These are phyloP conservation scores for Vitis hybrid DNA, from an alignment of 177 flowering plant species.

Conservation along the genomic window DNA sequence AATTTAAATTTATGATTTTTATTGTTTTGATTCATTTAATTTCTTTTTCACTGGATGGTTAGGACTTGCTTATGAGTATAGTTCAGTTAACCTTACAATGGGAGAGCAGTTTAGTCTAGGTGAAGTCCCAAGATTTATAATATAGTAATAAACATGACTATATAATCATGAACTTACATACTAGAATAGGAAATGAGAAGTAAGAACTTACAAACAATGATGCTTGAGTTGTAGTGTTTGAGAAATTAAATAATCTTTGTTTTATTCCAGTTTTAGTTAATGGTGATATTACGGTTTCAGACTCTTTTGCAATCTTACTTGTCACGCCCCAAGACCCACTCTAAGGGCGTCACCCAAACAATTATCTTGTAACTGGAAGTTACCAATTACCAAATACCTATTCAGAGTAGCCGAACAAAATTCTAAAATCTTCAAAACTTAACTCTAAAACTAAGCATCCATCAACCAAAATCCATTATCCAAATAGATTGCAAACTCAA, in stretches of 20 bases:
- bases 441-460: no score
- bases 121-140: conserved; percentile 10
- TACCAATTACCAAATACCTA: no score
- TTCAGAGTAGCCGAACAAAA: no score
- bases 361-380: no score
- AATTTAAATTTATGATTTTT: not conserved
- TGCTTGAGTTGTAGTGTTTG: conserved; percentile 46
- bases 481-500: no score
- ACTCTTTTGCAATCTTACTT: conserved; percentile 56
- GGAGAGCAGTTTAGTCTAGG: conserved; percentile 63
- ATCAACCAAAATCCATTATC: no score
- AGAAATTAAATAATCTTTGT: conserved; percentile 51
- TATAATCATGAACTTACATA: no score
- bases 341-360: no score
- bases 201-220: not conserved
- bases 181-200: not conserved
- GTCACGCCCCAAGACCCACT: no score
- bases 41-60: not conserved
- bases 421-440: no score
- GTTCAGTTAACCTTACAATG: conserved; percentile 46
- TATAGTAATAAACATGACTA: not conserved
- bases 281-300: conserved; percentile 54
- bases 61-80: conserved; percentile 59
- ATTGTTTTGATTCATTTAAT: not conserved
- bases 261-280: conserved; percentile 62